Evolutionary conservation across 345 rosid genomes (phyloP).

Genomic region (Nasturtium officinale): DNA sequence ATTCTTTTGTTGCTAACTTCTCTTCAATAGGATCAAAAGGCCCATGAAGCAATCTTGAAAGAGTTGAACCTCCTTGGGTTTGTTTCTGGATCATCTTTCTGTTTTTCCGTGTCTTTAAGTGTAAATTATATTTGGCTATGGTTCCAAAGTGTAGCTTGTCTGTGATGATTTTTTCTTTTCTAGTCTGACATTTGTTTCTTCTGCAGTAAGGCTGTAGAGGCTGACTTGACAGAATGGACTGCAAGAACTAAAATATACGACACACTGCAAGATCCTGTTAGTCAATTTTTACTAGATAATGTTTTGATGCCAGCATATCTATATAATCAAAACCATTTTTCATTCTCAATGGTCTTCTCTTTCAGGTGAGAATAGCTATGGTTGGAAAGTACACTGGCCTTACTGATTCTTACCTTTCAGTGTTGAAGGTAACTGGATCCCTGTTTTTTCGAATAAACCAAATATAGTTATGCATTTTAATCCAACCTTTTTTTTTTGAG

Average conservation of each 20-base stretch:
- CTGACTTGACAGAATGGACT: slow-evolving; percentile 78
- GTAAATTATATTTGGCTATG: slow-evolving; percentile 5
- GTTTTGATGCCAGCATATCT: neutral
- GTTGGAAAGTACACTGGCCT: slow-evolving; percentile 83
- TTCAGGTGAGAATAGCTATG: slow-evolving; percentile 78
- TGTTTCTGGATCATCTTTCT: slow-evolving; percentile 40
- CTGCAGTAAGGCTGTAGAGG: slow-evolving; percentile 64
- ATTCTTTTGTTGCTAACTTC: slow-evolving; percentile 21
- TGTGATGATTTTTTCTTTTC: slow-evolving; percentile 20
- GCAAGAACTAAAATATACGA: slow-evolving; percentile 77
- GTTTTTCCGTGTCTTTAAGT: neutral
- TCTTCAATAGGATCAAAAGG: slow-evolving; percentile 77
- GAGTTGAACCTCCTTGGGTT: slow-evolving; percentile 73
- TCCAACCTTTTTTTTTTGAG: neutral
- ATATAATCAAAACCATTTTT: slow-evolving; percentile 14
- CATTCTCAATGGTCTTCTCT: slow-evolving; percentile 22
- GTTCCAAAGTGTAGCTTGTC: slow-evolving; percentile 1
- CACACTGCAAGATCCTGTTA: slow-evolving; percentile 65
- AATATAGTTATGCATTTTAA: neutral
- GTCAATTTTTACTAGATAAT: slow-evolving; percentile 29
- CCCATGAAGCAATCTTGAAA: slow-evolving; percentile 82
- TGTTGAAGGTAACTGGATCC: slow-evolving; percentile 58
- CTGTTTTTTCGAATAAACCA: slow-evolving; percentile 12
- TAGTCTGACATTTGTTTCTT: slow-evolving; percentile 26
- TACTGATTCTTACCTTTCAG: slow-evolving; percentile 78